Conservation (phyloP, 352 stramenopile species). For the Phytopythium oedochilum region DNA sequence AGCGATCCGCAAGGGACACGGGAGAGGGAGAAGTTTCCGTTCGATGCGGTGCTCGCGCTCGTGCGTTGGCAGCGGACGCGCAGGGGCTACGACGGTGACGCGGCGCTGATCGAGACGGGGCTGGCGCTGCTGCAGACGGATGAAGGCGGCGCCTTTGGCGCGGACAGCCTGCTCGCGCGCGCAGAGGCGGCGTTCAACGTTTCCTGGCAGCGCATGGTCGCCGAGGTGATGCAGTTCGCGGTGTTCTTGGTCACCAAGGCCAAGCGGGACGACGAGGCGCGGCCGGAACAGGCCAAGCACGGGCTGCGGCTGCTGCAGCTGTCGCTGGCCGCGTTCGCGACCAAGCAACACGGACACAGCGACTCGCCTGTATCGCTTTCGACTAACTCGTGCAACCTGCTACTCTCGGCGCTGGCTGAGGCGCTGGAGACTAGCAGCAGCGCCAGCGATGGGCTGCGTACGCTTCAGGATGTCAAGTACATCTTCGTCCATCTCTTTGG, state of each 20-base stretch:
- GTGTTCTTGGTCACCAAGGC: constrained; percentile 62
- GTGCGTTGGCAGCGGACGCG: constrained; percentile 62
- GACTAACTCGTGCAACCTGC: constrained; percentile 69
- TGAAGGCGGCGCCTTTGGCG: constrained; percentile 7
- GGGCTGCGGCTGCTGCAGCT: constrained; percentile 55
- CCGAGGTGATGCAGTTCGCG: constrained; percentile 63
- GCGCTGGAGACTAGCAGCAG: constrained; percentile 33
- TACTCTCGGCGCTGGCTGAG: constrained; percentile 60
- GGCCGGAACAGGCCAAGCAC: constrained; percentile 23
- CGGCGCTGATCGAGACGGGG: constrained; percentile 29
- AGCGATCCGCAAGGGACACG: too few relatives aligned
- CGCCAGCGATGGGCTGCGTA: constrained; percentile 15
- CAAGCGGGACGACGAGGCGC: constrained; percentile 24
- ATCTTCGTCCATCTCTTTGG: constrained; percentile 71
- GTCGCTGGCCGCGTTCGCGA: constrained; percentile 36
- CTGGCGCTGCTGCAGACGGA: constrained; percentile 26
- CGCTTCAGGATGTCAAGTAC: constrained; percentile 47
- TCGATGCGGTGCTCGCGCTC: constrained; percentile 52
- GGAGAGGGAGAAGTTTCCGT: not conserved
- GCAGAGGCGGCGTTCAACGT: constrained; percentile 53
- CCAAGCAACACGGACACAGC: constrained; percentile 6
- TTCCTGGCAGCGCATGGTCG: constrained; percentile 46
- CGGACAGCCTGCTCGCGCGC: constrained; percentile 15
- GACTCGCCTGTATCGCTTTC: constrained; percentile 41
- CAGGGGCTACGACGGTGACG: constrained; percentile 45